These are phyloP conservation scores for Eutypa lata DNA, from an alignment of 2,329 filamentous ascomycete genomes.

Conservation along the genomic window DNA sequence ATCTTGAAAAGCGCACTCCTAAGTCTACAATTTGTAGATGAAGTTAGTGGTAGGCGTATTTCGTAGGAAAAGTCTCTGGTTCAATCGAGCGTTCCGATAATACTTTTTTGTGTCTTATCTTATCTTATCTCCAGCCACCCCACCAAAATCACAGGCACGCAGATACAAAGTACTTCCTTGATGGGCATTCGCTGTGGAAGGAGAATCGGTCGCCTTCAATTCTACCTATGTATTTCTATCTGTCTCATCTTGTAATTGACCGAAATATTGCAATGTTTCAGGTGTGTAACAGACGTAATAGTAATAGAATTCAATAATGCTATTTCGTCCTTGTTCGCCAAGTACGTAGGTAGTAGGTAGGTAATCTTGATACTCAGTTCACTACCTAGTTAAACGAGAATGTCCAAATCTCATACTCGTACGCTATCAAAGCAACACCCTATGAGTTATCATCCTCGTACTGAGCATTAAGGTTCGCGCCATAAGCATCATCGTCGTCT, in stretches of 20 bases:
- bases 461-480: not conserved
- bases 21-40: not conserved
- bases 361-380: no score
- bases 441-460: not conserved
- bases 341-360: no score
- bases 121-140: not conserved
- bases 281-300: no score
- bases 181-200: no score
- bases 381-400: not conserved
- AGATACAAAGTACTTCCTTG: no score
- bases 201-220: no score
- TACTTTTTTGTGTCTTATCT: constrained; percentile 3
- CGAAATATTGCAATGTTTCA: no score
- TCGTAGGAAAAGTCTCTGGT: not conserved
- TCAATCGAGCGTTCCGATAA: not conserved
- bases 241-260: no score
- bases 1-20: constrained; percentile 34
- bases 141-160: not conserved
- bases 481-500: no score
- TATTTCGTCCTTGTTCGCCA: no score
- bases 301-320: no score
- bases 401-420: not conserved
- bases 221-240: no score
- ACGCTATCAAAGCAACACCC: not conserved
- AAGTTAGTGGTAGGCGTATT: not conserved